Conservation (phyloP, 2,329 filamentous ascomycete genomes). For the Trichophyton equinum region DNA sequence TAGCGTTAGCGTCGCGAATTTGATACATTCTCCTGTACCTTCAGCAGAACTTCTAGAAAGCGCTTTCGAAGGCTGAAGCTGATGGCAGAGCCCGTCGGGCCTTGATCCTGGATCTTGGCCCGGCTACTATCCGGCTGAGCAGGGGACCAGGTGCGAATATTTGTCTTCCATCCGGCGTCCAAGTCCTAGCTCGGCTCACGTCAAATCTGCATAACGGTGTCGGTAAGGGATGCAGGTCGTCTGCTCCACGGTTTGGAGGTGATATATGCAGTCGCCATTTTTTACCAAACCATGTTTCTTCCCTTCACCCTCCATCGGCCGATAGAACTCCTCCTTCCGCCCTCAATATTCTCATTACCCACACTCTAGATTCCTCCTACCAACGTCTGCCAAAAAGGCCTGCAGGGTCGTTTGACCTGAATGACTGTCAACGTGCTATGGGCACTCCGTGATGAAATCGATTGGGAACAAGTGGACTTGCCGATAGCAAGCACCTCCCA, state of each 20-base stretch:
- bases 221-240: no score
- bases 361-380: no score
- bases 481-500: no score
- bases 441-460: no score
- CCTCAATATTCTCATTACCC: no score
- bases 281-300: not conserved
- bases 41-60: not conserved
- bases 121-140: conserved; percentile 2
- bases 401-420: no score
- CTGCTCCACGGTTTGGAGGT: not conserved
- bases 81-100: not conserved
- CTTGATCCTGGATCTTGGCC: not conserved
- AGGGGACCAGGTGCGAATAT: not conserved
- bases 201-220: no score
- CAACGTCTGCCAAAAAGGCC: no score
- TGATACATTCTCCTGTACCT: not conserved
- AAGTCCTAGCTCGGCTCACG: no score
- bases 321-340: no score
- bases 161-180: not conserved
- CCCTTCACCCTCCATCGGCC: not conserved
- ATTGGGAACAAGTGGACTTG: no score
- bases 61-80: not conserved
- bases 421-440: no score
- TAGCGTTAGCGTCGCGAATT: not conserved
- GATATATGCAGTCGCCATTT: not conserved